phyloP scores from a whole-genome alignment of 1,284 basidiomycete species.

The Cutaneotrichosporon arboriforme region DNA sequence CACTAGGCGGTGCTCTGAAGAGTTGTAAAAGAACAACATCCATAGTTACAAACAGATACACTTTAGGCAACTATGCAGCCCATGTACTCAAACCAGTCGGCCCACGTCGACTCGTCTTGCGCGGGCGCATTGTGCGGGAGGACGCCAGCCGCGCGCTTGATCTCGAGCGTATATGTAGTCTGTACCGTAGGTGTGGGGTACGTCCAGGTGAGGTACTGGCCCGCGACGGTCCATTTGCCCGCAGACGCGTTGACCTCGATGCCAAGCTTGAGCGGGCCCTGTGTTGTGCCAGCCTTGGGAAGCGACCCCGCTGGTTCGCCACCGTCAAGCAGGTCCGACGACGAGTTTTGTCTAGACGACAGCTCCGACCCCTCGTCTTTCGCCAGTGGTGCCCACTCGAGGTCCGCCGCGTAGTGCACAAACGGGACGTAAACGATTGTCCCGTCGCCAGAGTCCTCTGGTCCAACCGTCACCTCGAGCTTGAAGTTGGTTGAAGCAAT shows the following conservation, averaged over 20 bases:
- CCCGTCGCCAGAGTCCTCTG: slow-evolving; percentile 50
- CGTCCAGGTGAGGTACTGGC: slow-evolving; percentile 74
- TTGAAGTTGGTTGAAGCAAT: slow-evolving; percentile 64
- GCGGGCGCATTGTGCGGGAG: slow-evolving; percentile 1
- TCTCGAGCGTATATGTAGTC: slow-evolving; percentile 60
- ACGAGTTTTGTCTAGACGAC: neutral
- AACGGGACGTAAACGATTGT: slow-evolving; percentile 85
- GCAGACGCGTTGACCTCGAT: slow-evolving; percentile 56
- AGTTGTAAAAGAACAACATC: neutral
- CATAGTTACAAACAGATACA: too few species aligned
- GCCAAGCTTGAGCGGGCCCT: slow-evolving; percentile 28
- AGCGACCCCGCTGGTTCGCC: neutral
- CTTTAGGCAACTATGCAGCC: slow-evolving; percentile 5
- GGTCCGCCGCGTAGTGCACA: slow-evolving; percentile 71
- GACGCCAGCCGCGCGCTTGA: slow-evolving; percentile 60
- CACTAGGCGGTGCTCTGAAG: slow-evolving; percentile 6
- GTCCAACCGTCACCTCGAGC: slow-evolving; percentile 58
- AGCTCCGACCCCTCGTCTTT: neutral
- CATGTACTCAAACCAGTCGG: slow-evolving; percentile 5
- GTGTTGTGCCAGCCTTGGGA: neutral
- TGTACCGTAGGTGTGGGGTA: slow-evolving; percentile 61
- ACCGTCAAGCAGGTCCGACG: neutral
- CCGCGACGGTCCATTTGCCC: slow-evolving; percentile 64
- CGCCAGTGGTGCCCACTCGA: slow-evolving; percentile 12
- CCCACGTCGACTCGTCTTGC: slow-evolving; percentile 1